Evolutionary conservation across 1,284 basidiomycete genomes (phyloP).

Genomic region (Earliella scabrosa): DNA sequence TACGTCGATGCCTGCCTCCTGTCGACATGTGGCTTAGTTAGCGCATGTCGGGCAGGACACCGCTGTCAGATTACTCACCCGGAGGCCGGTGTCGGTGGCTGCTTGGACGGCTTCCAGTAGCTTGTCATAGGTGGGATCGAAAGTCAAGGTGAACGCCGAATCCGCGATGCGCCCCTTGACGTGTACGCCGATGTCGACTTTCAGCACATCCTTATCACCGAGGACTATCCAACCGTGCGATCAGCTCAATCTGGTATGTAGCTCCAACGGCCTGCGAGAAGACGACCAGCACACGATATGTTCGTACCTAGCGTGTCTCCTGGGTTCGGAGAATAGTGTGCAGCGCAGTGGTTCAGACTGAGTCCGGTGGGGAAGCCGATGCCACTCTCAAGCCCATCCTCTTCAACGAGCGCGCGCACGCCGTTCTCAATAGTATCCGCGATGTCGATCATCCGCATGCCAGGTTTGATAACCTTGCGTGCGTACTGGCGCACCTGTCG

Average conservation of each 20-base stretch:
- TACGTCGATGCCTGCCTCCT: conserved; percentile 98
- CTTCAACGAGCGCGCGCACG: conserved; percentile 90
- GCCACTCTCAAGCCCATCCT: conserved; percentile 84
- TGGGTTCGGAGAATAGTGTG: conserved; percentile 97
- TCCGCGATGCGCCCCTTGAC: conserved; percentile 94
- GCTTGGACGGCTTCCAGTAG: conserved; percentile 92
- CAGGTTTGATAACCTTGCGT: conserved; percentile 85
- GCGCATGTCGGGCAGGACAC: too few relatives aligned
- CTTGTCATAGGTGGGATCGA: conserved; percentile 90
- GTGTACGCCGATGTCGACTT: conserved; percentile 98
- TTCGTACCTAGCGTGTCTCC: conserved; percentile 92
- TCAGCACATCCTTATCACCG: conserved; percentile 86
- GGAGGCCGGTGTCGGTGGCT: conserved; percentile 90
- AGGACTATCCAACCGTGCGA: conserved; percentile 57
- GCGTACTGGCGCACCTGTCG: conserved; percentile 89
- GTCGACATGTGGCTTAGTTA: background rate
- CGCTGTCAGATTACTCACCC: too few relatives aligned
- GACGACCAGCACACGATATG: conserved; percentile 38
- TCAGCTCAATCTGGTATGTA: background rate
- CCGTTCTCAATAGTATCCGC: conserved; percentile 94
- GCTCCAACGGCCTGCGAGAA: background rate
- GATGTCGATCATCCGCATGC: conserved; percentile 95
- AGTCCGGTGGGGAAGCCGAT: conserved; percentile 98
- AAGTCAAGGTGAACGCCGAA: conserved; percentile 94
- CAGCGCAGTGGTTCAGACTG: conserved; percentile 93